A percentile compares a stretch with the other conserved stretches of the same genome.
These are phyloP conservation scores for Panus rudis DNA, from an alignment of 768 basidiomycete genomes.

Conservation along the genomic window DNA sequence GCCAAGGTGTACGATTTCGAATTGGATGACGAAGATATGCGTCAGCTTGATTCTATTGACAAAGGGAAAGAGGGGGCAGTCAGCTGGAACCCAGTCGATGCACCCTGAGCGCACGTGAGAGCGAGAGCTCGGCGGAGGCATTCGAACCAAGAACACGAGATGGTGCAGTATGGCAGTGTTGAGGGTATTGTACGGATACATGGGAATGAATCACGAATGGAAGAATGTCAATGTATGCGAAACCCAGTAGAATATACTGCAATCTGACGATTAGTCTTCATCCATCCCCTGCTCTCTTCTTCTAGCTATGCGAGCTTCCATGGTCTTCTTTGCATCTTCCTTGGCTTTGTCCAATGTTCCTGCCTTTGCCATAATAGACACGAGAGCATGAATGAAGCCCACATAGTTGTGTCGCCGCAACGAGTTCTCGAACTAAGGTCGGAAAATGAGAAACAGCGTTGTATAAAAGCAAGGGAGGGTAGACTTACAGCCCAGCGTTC, in stretches of 20 bases:
- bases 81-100: slow-evolving; percentile 43
- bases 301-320: slow-evolving; percentile 37
- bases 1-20: slow-evolving; percentile 40
- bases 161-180: too few species aligned
- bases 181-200: too few species aligned
- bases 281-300: slow-evolving; percentile 35
- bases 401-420: slow-evolving; percentile 83
- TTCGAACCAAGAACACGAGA: too few species aligned
- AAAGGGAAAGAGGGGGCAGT: slow-evolving; percentile 36
- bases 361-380: slow-evolving; percentile 67
- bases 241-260: too few species aligned
- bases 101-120: slow-evolving; percentile 1
- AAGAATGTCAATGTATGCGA: background rate
- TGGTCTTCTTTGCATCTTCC: slow-evolving; percentile 34
- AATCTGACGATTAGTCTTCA: slow-evolving; percentile 26
- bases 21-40: slow-evolving; percentile 37
- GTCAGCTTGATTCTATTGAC: slow-evolving; percentile 36
- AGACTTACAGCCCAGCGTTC: slow-evolving; percentile 74
- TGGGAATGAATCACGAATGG: background rate
- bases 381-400: slow-evolving; percentile 68
- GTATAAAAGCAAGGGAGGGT: slow-evolving; percentile 6
- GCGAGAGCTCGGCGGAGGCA: too few species aligned
- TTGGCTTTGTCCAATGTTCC: slow-evolving; percentile 52
- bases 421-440: slow-evolving; percentile 82
- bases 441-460: slow-evolving; percentile 4